Conservation (phyloP, 2,329 filamentous ascomycete species). For the Mariannaea elegans region DNA sequence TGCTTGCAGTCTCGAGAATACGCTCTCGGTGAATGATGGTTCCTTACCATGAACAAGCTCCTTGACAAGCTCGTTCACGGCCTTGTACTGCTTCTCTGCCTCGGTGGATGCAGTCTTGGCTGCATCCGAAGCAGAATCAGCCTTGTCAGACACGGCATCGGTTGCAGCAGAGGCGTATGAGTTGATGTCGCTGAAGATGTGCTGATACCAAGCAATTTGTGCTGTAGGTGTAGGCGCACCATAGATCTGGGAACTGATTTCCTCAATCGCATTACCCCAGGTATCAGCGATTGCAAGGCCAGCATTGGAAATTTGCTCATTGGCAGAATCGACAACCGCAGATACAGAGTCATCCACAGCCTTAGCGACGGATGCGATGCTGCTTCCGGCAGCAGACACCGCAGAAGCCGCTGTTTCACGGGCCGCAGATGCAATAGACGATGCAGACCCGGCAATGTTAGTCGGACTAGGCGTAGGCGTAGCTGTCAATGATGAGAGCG, state of each 20-base stretch:
- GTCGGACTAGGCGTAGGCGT: slow-evolving; percentile 70
- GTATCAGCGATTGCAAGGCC: slow-evolving; percentile 50
- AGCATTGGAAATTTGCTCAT: slow-evolving; percentile 48
- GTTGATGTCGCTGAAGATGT: slow-evolving; percentile 56
- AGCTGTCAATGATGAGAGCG: slow-evolving; percentile 67
- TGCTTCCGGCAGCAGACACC: slow-evolving; percentile 53
- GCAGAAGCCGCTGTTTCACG: slow-evolving; percentile 54
- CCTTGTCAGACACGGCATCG: slow-evolving; percentile 47
- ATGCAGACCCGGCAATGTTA: slow-evolving; percentile 56
- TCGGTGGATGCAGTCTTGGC: slow-evolving; percentile 69
- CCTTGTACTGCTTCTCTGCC: slow-evolving; percentile 71
- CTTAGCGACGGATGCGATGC: slow-evolving; percentile 50
- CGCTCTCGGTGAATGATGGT: slow-evolving; percentile 82
- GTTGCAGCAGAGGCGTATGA: slow-evolving; percentile 70
- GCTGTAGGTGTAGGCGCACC: slow-evolving; percentile 68
- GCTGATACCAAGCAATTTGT: slow-evolving; percentile 65
- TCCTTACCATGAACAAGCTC: slow-evolving; percentile 82
- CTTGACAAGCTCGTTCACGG: slow-evolving; percentile 76
- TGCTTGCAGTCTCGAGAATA: slow-evolving; percentile 74
- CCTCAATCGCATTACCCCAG: slow-evolving; percentile 60
- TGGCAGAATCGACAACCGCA: slow-evolving; percentile 56
- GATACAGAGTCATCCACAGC: slow-evolving; percentile 50
- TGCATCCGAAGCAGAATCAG: slow-evolving; percentile 51
- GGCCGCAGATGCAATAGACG: slow-evolving; percentile 60
- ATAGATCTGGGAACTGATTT: slow-evolving; percentile 75